phyloP scores from a whole-genome alignment of 768 basidiomycete species.

The Royoungia palumana region DNA sequence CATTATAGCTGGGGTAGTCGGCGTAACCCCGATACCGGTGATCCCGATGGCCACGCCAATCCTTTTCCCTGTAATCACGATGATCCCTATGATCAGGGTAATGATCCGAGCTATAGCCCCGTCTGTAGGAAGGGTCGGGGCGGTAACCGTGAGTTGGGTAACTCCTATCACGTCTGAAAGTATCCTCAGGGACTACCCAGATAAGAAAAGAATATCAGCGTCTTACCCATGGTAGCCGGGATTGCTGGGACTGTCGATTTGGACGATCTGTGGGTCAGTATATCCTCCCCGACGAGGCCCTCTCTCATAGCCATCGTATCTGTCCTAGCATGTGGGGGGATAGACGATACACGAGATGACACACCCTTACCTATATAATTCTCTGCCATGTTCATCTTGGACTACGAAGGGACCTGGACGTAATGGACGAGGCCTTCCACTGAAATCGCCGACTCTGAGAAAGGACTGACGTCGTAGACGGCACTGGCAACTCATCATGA shows the following conservation, averaged over 20 bases:
- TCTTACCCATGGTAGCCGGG: conserved; percentile 20
- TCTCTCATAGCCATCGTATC: conserved; percentile 27
- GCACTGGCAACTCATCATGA: neutral
- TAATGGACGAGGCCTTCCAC: conserved; percentile 22
- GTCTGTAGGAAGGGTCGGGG: conserved; percentile 24
- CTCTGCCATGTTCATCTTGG: conserved; percentile 56
- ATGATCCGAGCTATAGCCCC: conserved; percentile 14
- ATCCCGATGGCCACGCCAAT: conserved; percentile 19
- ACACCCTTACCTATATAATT: conserved; percentile 50
- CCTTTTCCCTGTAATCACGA: conserved; percentile 21
- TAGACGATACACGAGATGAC: neutral
- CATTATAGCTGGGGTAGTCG: conserved; percentile 11
- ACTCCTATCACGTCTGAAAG: conserved; percentile 21
- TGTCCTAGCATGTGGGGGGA: conserved; percentile 8
- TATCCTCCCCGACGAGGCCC: conserved; percentile 23
- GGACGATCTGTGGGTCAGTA: conserved; percentile 26
- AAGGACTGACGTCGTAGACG: neutral
- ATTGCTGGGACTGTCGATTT: conserved; percentile 18
- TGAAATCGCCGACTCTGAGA: conserved; percentile 53
- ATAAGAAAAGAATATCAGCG: neutral
- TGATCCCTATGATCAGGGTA: conserved; percentile 20
- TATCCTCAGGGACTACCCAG: conserved; percentile 8
- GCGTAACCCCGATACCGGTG: conserved; percentile 17
- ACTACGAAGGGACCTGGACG: conserved; percentile 48
- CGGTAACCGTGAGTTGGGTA: conserved; percentile 23